Percentiles rank a stretch among this genome's conserved stretches.
Evolutionary conservation across 352 stramenopile genomes (phyloP).

Genomic region (Aphanomyces cochlioides): DNA sequence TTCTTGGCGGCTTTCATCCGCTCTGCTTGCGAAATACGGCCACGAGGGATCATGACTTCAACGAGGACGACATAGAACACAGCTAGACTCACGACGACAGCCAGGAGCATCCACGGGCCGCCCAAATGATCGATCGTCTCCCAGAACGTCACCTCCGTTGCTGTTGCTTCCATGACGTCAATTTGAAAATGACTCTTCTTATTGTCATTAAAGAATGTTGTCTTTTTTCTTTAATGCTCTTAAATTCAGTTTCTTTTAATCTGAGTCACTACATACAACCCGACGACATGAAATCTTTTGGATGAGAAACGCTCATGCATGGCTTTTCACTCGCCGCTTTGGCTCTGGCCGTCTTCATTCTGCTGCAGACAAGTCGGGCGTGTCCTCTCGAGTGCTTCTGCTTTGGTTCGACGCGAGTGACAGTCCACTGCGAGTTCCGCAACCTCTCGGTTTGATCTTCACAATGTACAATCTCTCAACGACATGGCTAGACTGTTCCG

Average conservation of each 20-base stretch:
- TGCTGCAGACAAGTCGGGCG: no score
- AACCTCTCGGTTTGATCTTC: constrained; percentile 42
- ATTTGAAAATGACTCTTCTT: neutral
- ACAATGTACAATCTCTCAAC: no score
- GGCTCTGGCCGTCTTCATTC: no score
- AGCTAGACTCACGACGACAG: constrained; percentile 39
- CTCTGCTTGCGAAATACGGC: constrained; percentile 32
- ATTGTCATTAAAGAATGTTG: neutral
- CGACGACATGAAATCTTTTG: no score
- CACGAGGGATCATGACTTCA: constrained; percentile 44
- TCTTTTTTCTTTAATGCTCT: no score
- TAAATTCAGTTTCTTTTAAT: no score
- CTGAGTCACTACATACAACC: no score
- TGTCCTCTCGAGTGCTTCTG: constrained; percentile 45
- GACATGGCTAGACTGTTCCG: constrained; percentile 41
- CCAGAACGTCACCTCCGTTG: constrained; percentile 37
- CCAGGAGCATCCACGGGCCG: constrained; percentile 32
- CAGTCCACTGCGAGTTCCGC: constrained; percentile 75
- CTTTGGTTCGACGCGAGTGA: constrained; percentile 56
- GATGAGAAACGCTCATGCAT: no score
- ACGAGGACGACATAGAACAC: constrained; percentile 44
- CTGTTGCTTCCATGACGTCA: neutral
- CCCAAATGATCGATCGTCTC: constrained; percentile 49
- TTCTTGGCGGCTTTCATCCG: constrained; percentile 4
- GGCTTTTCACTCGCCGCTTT: no score